Base-by-base conservation (phyloP, 345 rosid species). In the Brassica incana region DNA sequence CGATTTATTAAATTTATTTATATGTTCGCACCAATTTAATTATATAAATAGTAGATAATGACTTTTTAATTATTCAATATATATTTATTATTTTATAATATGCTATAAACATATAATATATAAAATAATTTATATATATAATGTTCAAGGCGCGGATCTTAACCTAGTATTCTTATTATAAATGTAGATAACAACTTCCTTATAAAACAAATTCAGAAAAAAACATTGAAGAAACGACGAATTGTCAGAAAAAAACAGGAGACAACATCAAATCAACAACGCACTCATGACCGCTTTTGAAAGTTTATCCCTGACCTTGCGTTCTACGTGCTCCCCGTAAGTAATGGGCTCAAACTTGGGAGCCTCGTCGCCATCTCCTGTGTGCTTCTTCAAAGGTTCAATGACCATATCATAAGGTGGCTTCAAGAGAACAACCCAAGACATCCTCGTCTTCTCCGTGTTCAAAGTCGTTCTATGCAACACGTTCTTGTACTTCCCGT, bases 401-500 rank as follows among this genome's bases (percentile, higher is more conserved):
- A 58, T 58, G 12, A 58, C 62, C 29, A 18, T 58, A 58, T 58
- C 62, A 58, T 58, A 58, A 58, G 62, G 20, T 10, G 61, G 62
- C 62, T 58, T 58, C 11, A 58, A 58, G 62, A 58, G 62, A 18
- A 58, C 62, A 58, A 20, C 12, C 62, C 62, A 58, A 58, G 62
- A 58, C 62, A 58, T 58, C 62, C 62, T 58, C 6, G 62, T 18
- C 62, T 56, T 58, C 62, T 58, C 29, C 62, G 20, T 18, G 27
- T 58, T 58, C 29, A 58, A 18, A 20, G 27, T 58, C 29, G 62
- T 18, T 58, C 62, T 58, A 58, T 58, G 62, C 62, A 18, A 58
- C 62, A 58, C 62, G 62, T 58, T 58, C 62, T 58, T 58, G 62
- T 58, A 58, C 29, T 58, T 58, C 12, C 62, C 62, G 3, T 58